Conservation (phyloP, 225 moss, liverwort and hornwort species). For the Rhytidiadelphus loreus region DNA sequence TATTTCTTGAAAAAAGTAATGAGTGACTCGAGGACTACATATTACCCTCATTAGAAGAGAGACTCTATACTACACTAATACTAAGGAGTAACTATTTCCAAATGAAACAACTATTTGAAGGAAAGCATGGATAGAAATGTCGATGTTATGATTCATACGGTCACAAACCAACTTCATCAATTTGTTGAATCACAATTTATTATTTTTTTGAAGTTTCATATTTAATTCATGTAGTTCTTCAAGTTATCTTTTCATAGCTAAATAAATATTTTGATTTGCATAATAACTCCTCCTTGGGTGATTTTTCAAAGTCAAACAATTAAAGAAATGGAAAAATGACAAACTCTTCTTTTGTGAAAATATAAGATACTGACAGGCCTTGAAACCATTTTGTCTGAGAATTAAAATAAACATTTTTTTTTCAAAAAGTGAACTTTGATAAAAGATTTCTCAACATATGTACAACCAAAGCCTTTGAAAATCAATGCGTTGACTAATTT, state of each 20-base stretch:
- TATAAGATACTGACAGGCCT: background rate
- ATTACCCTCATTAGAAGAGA: too few relatives aligned
- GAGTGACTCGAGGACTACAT: too few relatives aligned
- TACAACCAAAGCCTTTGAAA: background rate
- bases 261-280: background rate
- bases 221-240: background rate
- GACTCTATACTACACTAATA: too few relatives aligned
- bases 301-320: background rate
- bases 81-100: background rate
- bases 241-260: background rate
- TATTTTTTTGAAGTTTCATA: background rate
- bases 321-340: background rate
- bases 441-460: background rate
- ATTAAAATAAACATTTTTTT: too few relatives aligned
- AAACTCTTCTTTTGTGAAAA: too few relatives aligned
- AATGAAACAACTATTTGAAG: too few relatives aligned
- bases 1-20: too few relatives aligned
- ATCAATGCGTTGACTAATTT: rapidly evolving
- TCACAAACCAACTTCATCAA: rapidly evolving
- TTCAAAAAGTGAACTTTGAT: background rate
- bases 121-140: too few relatives aligned
- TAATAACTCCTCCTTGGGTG: background rate
- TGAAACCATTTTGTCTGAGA: rapidly evolving
- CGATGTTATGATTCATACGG: background rate
- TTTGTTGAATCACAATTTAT: rapidly evolving